Evolutionary conservation across 257 asterid genomes (phyloP).

Genomic region (Scutellaria galericulata): DNA sequence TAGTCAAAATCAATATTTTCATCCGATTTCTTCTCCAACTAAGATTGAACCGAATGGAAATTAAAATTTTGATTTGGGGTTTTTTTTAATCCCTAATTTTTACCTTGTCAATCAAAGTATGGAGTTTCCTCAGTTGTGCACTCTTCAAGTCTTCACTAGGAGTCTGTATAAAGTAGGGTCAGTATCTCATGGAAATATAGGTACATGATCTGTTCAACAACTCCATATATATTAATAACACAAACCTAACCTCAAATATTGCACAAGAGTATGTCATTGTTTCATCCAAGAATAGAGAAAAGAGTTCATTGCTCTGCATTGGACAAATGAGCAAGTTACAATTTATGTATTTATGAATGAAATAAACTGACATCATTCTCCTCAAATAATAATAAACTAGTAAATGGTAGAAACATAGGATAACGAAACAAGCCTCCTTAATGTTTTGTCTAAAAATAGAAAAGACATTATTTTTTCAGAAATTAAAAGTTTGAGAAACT

Average conservation of each 20-base stretch:
- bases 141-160: slow-evolving; percentile 67
- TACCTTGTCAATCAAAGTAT: slow-evolving; percentile 67
- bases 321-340: slow-evolving; percentile 7
- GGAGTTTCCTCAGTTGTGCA: slow-evolving; percentile 66
- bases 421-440: too few species aligned
- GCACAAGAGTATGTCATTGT: slow-evolving; percentile 85
- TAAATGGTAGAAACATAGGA: too few species aligned
- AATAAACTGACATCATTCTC: too few species aligned
- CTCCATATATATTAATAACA: neutral
- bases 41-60: too few species aligned
- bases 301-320: slow-evolving; percentile 73
- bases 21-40: too few species aligned
- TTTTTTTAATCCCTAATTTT: neutral
- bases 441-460: too few species aligned
- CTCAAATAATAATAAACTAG: too few species aligned
- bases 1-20: too few species aligned
- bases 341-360: neutral
- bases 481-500: neutral
- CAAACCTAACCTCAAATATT: slow-evolving; percentile 59
- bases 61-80: too few species aligned
- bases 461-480: too few species aligned
- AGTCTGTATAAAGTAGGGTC: slow-evolving; percentile 33
- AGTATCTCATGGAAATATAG: neutral
- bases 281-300: slow-evolving; percentile 62
- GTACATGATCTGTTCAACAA: neutral